Percentiles rank a stretch among this genome's conserved stretches.
These are phyloP conservation scores for Neurospora hispaniola DNA, from an alignment of 495 filamentous ascomycete species.

Conservation along the genomic window DNA sequence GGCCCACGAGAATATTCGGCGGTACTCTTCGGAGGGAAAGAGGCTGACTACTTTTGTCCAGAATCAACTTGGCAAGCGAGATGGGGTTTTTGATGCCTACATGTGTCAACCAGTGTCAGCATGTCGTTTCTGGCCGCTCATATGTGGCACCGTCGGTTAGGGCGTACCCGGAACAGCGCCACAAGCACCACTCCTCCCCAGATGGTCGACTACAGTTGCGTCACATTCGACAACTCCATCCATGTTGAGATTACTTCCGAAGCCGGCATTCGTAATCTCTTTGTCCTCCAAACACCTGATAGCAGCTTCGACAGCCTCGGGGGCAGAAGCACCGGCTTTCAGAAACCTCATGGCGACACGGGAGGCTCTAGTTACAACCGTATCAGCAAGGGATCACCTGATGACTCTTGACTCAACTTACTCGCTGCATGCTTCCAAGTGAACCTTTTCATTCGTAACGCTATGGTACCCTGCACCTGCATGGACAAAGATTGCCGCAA, in stretches of 20 bases:
- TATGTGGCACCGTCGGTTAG: neutral
- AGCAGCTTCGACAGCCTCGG: conserved; percentile 89
- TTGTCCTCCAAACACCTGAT: conserved; percentile 79
- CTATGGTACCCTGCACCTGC: conserved; percentile 96
- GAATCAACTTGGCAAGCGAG: conserved; percentile 68
- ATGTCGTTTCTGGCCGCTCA: neutral
- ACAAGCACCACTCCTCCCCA: conserved; percentile 82
- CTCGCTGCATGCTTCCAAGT: conserved; percentile 79
- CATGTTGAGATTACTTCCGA: conserved; percentile 86
- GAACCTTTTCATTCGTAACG: conserved; percentile 64
- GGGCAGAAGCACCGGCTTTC: conserved; percentile 61
- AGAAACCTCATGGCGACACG: conserved; percentile 69
- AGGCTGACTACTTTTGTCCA: conserved; percentile 59
- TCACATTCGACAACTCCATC: conserved; percentile 90
- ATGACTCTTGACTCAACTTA: conserved; percentile 36
- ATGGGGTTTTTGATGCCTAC: conserved; percentile 89
- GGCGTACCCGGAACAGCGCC: conserved; percentile 71
- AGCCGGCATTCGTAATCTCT: conserved; percentile 93
- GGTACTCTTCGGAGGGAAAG: conserved; percentile 79
- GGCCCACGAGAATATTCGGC: conserved; percentile 79
- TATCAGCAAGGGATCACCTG: neutral
- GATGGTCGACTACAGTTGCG: conserved; percentile 82
- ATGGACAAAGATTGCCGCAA: conserved; percentile 80
- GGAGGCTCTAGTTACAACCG: conserved; percentile 50
- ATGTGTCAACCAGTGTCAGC: neutral